Base-by-base conservation (phyloP, 306 rosid species). In the Quercus parvula region DNA sequence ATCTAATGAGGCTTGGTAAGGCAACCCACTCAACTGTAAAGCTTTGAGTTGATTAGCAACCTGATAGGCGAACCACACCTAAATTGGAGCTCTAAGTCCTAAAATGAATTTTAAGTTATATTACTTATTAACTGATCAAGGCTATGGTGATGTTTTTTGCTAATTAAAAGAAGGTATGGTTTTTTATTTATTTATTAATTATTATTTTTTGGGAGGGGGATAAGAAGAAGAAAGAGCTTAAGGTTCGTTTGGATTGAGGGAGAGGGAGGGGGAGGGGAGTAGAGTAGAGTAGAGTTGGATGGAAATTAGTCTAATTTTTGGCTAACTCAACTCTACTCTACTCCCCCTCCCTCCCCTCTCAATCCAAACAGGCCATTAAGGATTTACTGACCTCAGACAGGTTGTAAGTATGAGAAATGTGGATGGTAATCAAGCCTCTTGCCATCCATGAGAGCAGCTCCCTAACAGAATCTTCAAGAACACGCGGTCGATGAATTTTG, bases 371-470 rank as follows among this genome's bases (percentile, higher is more conserved):
- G 46, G 46, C 46, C 46, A 41, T 35, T 46, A 72, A 66, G 49
- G 70, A 73, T 72, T 59, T 78, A 46, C 91, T 89, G 68, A 95
- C 99, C 99, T 95, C 94, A 78, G 89, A 57, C 10, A 88, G 75
- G 87, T 80, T 55, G 81, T 90, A 95, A 70, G 90, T 76, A 73
- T 91, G 99, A 85, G 97, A 93, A 83, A 91, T 91, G 82, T 87
- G 88, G 84, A 93, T 70, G 7, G 88, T 88, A 81, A 95, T 91
- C 88, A 85, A 76, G 84, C 98, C 99, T 71, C 76, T 90, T 27
- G 89, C 84, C 78, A 89, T 66, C 99, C 94, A 95, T 68, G 97
- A 90, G 2, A 95, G 74, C 73, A 95, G 86, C 91, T 92, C 93
- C 83, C 74, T 86, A 30, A 95, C 11, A 68, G 99, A 93, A 74